Evolutionary conservation across 1,284 basidiomycete genomes (phyloP), one percentile per base, ranked within the genome.

Genomic region (Rhizoctonia solani): DNA sequence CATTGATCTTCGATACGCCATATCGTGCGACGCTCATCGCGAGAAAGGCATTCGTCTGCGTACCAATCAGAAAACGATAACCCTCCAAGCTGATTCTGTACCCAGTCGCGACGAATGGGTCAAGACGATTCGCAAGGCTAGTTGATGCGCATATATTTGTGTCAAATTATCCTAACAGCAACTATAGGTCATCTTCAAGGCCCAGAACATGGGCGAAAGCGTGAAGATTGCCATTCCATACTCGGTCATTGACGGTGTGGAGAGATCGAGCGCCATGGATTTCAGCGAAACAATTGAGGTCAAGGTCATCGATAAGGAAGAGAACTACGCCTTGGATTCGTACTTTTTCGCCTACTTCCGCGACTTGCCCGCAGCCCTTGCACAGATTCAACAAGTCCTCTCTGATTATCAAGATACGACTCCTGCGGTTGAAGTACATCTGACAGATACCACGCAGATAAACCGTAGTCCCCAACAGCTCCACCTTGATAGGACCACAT

Each of bases 221-320:
- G 92, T 98, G 71, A 71, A 93, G 92, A 93, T 98, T 75, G 91
- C 93, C 42, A 95, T 99, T 58, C 96, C 96, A 0, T 92, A 98
- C 71, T 89, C 92, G 19, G 86, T 87, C 0, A 87, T 99, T 69
- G 78, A 94, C 47, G 93, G 96, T 71, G 88, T 98, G 29, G 94
- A 97, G 69, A 87, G 86, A 73, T 92, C 92, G 2, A 83, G 86
- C 0, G 91, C 90, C 0, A 87, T 97, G 81, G 94, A 96, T 75
- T 96, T 97, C 75, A 93, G 92, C 70, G 93, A 96, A 76, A 95
- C 93, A 0, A 89, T 98, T 61, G 93, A 96, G 78, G 83, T 97
- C 73, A 94, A 93, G 78, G 92, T 95, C 19, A 81, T 93, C 66
- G 94, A 96, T 76, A 86, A 88, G 70, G 87, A 87, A 67, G 90